A percentile compares a stretch with the other conserved stretches of the same genome.
These are phyloP conservation scores for Obba rivulosa DNA, from an alignment of 768 basidiomycete species.

Conservation along the genomic window DNA sequence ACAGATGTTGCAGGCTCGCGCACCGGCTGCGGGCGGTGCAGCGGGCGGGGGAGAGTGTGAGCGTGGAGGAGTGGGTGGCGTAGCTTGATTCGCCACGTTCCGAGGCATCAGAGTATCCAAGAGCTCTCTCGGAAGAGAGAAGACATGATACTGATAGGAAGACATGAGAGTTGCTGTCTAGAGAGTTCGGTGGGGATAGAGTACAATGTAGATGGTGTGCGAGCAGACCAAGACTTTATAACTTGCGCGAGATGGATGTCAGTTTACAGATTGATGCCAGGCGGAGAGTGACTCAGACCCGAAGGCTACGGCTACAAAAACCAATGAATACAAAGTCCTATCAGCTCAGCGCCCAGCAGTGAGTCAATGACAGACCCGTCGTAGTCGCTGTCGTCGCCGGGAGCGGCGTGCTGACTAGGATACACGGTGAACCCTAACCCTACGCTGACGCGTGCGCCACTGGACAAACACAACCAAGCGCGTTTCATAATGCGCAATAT, in stretches of 20 bases:
- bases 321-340: no score
- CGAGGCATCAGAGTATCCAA: constrained; percentile 68
- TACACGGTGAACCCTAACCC: not conserved
- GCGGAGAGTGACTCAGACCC: constrained; percentile 7
- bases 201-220: not conserved
- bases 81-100: constrained; percentile 41
- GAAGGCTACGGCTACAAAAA: no score
- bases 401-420: no score
- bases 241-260: not conserved
- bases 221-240: not conserved
- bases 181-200: not conserved
- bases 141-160: constrained; percentile 51
- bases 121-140: constrained; percentile 65
- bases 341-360: no score
- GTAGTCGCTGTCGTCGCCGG: no score
- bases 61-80: constrained; percentile 28
- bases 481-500: constrained; percentile 4
- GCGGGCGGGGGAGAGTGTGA: constrained; percentile 22
- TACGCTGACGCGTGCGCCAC: not conserved
- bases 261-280: no score
- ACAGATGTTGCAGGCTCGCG: constrained; percentile 68
- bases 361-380: no score
- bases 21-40: constrained; percentile 30
- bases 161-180: not conserved
- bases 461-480: constrained; percentile 5